These are phyloP conservation scores for Mimosa bimucronata DNA, from an alignment of 306 rosid genomes.

Conservation along the genomic window DNA sequence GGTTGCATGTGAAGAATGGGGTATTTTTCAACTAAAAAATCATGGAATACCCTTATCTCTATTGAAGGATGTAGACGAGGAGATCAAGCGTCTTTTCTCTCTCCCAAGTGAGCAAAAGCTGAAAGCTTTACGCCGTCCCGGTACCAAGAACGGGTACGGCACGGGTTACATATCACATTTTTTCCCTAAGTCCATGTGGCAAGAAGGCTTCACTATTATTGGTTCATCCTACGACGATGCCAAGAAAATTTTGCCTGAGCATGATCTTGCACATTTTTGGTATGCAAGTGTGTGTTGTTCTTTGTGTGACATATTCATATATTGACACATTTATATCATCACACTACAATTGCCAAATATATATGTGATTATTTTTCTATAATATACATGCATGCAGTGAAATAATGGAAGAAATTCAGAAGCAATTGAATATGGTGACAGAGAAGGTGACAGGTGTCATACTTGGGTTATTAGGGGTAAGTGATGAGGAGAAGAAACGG, in stretches of 20 bases:
- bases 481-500: constrained; percentile 35
- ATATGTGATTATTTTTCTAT: background rate
- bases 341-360: no score
- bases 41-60: constrained; percentile 58
- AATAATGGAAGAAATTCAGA: constrained; percentile 55
- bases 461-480: constrained; percentile 42
- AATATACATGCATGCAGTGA: constrained; percentile 14
- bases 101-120: constrained; percentile 59
- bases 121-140: constrained; percentile 57
- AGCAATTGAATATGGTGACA: constrained; percentile 54
- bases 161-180: constrained; percentile 63
- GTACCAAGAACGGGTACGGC: constrained; percentile 64
- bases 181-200: constrained; percentile 78
- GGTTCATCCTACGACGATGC: constrained; percentile 64
- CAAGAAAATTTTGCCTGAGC: constrained; percentile 62
- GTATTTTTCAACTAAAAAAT: constrained; percentile 64
- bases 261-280: constrained; percentile 29
- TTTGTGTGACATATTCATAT: constrained; percentile 40
- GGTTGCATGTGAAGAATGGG: constrained; percentile 75
- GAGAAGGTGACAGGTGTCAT: constrained; percentile 51
- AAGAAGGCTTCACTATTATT: constrained; percentile 82
- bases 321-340: no score
- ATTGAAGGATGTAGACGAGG: constrained; percentile 44
- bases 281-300: no score
- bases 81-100: constrained; percentile 53